These are phyloP conservation scores for Croton laevigatus DNA, from an alignment of 441 rosid genomes.

Conservation along the genomic window DNA sequence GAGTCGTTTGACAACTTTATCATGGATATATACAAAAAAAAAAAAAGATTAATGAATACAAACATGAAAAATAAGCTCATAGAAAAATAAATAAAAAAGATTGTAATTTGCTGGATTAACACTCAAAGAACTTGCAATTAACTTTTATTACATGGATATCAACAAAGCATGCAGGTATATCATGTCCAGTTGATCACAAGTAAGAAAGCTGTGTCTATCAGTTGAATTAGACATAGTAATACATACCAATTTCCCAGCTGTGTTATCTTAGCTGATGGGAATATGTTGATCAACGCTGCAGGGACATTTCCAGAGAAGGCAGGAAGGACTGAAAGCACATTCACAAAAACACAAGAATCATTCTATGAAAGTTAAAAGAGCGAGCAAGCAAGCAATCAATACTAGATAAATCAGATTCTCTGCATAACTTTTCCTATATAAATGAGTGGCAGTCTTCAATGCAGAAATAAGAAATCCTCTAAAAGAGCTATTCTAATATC, in stretches of 20 bases:
- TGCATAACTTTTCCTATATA: background rate
- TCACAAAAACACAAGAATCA: constrained; percentile 14
- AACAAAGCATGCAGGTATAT: constrained; percentile 13
- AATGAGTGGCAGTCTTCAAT: too few relatives aligned
- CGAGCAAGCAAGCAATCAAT: background rate
- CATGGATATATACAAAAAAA: constrained; percentile 1
- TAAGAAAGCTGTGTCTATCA: constrained; percentile 6
- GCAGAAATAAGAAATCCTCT: background rate
- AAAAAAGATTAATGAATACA: background rate
- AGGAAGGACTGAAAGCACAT: constrained; percentile 57
- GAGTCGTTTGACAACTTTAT: background rate
- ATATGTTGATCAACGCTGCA: constrained; percentile 45
- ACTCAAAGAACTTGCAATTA: too few relatives aligned
- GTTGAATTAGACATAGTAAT: constrained; percentile 11
- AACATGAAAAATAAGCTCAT: background rate
- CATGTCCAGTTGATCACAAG: constrained; percentile 10
- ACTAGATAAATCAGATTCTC: background rate
- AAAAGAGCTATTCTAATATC: background rate
- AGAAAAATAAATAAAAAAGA: background rate
- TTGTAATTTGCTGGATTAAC: background rate
- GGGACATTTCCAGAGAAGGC: constrained; percentile 79
- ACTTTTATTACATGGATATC: too few relatives aligned
- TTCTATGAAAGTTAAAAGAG: background rate
- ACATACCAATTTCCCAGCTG: constrained; percentile 71
- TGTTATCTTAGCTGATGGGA: constrained; percentile 65